A percentile compares a stretch with the other conserved stretches of the same genome.
phyloP scores from a whole-genome alignment of 345 rosid genomes.

The Gossypioides kirkii region DNA sequence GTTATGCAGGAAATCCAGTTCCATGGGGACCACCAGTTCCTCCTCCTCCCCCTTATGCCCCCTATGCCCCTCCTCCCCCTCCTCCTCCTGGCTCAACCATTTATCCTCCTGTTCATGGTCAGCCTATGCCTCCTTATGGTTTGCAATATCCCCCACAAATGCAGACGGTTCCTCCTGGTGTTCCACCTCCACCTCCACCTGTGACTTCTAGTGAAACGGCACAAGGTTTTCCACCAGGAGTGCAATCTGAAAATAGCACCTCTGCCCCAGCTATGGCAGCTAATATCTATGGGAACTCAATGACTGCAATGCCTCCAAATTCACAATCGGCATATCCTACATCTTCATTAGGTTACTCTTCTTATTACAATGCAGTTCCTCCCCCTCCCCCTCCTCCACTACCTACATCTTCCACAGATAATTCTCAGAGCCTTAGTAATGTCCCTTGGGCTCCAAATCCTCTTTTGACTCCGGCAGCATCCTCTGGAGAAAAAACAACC shows the following conservation, averaged over 20 bases:
- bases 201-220: conserved; percentile 59
- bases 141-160: conserved; percentile 63
- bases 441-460: conserved; percentile 73
- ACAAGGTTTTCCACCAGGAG: conserved; percentile 87
- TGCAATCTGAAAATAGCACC: conserved; percentile 57
- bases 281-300: conserved; percentile 45
- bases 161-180: conserved; percentile 72
- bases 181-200: conserved; percentile 41
- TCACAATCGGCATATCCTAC: conserved; percentile 56
- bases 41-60: conserved; percentile 57
- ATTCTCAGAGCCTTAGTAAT: conserved; percentile 52
- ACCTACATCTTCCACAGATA: conserved; percentile 46
- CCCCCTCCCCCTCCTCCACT: conserved; percentile 58
- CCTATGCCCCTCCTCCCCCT: conserved; percentile 67
- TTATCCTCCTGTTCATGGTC: conserved; percentile 75
- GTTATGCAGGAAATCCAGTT: conserved; percentile 56
- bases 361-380: conserved; percentile 76
- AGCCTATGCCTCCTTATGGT: conserved; percentile 88
- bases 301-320: conserved; percentile 37
- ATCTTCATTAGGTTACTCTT: conserved; percentile 51
- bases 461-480: conserved; percentile 40
- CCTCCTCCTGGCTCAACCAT: conserved; percentile 71
- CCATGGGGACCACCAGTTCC: conserved; percentile 96
- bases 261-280: conserved; percentile 50
- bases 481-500: conserved; percentile 51